phyloP scores from a whole-genome alignment of 108 stramenopile species.

The Pseudonitzschia multistriata region DNA sequence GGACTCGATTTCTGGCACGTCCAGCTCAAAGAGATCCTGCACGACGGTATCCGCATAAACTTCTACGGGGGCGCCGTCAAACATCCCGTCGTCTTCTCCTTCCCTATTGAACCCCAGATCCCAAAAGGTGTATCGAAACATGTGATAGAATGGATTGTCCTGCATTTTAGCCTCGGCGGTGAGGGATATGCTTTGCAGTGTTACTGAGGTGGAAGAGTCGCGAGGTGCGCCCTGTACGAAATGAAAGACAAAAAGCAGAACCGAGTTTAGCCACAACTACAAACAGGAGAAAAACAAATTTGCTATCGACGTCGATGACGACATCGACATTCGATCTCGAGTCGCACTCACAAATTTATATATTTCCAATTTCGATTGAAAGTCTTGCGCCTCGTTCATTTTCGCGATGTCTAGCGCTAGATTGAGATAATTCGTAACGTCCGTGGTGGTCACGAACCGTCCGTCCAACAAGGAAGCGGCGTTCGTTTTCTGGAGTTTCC shows the following conservation, averaged over 20 bases:
- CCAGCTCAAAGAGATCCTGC: conserved; percentile 47
- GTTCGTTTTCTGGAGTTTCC: background rate
- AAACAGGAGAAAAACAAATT: background rate
- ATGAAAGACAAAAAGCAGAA: too few relatives aligned
- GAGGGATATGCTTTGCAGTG: conserved; percentile 29
- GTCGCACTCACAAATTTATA: conserved; percentile 29
- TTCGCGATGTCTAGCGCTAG: conserved; percentile 30
- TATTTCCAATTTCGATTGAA: conserved; percentile 15
- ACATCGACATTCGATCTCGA: too few relatives aligned
- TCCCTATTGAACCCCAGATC: conserved; percentile 49
- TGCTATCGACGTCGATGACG: too few relatives aligned
- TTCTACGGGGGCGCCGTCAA: conserved; percentile 51
- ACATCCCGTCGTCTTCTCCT: conserved; percentile 45
- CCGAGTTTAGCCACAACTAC: background rate
- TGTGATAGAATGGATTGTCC: conserved; percentile 61
- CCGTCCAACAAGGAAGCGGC: conserved; percentile 18
- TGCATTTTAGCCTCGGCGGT: conserved; percentile 27
- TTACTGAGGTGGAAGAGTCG: conserved; percentile 5
- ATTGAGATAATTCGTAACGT: conserved; percentile 30
- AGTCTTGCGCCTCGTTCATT: conserved; percentile 30
- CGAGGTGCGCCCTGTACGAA: background rate
- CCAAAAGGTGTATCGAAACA: conserved; percentile 65
- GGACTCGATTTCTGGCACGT: conserved; percentile 37
- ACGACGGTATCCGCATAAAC: conserved; percentile 60
- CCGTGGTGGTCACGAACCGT: conserved; percentile 29